Base-by-base conservation (phyloP, 1,284 basidiomycete genomes). In the Omphalotus olearius region DNA sequence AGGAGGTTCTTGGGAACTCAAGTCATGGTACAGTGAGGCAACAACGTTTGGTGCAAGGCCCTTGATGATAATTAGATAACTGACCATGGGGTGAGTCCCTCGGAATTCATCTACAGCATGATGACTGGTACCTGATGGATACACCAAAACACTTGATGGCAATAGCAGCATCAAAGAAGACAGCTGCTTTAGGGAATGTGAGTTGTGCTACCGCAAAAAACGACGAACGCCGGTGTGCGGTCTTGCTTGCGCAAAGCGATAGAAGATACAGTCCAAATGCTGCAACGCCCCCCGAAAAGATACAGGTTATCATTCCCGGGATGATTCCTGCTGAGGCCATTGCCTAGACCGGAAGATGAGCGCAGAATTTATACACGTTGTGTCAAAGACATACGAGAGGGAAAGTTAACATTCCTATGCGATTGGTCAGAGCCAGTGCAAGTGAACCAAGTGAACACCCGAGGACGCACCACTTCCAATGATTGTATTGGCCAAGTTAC, bases 71-170 rank as follows among this genome's bases (percentile, higher is more conserved):
- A 98, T 95, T 48, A 95, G 77, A 65, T 95, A 96, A 63, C 89
- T 91, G 61, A 23, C 17, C 41, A 55, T 50, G 36, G 35, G 50
- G 50, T 55, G 40, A 47, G 49, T 47, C 25, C 16, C 14, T 52
- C 4, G 49, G 36, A 33, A 28, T 52, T 26, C 25, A 33, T n/a
- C 16, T 26, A 40, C 25, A 47, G 26, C 33, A 47, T 18, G 35
- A 9, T 20, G 18, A 14, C 17, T 54, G 78, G 47, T 68, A 91
- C 75, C 93, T 96, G 60, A 97, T 89, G 35, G 91, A 94, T 6
- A 99, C 97, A 28, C 97, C 97, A 65, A 96, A 96, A 67, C 93
- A 98, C 67, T 98, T 98, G 66, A 90, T 87, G 2, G 94, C 95
- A 61, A 99, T 98, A 6, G 96, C 95, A 2, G 86, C 80, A 68